Base-by-base conservation (phyloP, 176 grass and related monocot species). In the Saccharum officinarum region DNA sequence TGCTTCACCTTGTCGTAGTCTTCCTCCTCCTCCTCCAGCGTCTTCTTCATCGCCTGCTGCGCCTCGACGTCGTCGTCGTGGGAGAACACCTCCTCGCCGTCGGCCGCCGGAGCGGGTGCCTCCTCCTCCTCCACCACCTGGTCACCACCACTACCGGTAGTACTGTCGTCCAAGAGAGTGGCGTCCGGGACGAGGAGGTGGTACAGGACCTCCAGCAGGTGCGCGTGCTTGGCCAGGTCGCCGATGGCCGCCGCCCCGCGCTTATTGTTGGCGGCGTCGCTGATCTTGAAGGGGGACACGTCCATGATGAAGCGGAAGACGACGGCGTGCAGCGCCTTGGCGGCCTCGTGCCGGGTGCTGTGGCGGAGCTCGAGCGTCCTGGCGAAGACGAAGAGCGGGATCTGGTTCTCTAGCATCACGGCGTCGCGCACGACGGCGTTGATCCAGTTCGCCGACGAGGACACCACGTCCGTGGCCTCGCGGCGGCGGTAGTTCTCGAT, bases 341-440 rank as follows among this genome's bases (percentile, higher is more conserved):
- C 74, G n/a, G 87, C 75, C 41, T 93, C 81, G 4, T 18, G 31
- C 14, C 15, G 30, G 0, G 85, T 55, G 23, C 8, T n/a, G 23
- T 83, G 87, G 18, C 87, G 91, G 52, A 77, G 74, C 17, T 91
- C 82, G 28, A 97, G 36, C 37, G 87, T 80, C 22, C 50, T 64
- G 25, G 77, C 71, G n/a, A 97, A 68, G 10, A 92, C 77, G 84
- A 91, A 87, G 69, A 91, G 91, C 1, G 91, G 91, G 45, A 93
- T 81, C 86, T 93, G 91, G 69, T 97, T 97, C 86, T 97, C 91
- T 4, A 97, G 84, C 91, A 97, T 93, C 87, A 97, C 81, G 38
- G 86, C 84, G 83, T 97, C 91, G 11, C 91, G 84, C 3, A 93
- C 80, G 36, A 91, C 80, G 47, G 73, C 50, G 69, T 97, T 97